These are phyloP conservation scores for Alectoria sarmentosa DNA, from an alignment of 495 filamentous ascomycete species.

Conservation along the genomic window DNA sequence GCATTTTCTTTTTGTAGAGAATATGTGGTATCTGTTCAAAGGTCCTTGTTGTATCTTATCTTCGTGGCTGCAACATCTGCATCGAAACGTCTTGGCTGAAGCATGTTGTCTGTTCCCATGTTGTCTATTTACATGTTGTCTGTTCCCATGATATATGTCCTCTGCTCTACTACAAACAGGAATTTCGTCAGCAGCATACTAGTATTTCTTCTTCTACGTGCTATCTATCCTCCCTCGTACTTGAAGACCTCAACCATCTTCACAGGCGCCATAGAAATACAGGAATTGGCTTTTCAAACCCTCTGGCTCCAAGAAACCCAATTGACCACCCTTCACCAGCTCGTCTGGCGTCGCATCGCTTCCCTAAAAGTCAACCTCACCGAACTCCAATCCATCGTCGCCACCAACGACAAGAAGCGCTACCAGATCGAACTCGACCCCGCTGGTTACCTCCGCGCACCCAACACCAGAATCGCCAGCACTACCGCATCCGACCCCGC, in stretches of 20 bases:
- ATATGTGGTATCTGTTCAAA: background rate
- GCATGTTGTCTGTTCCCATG: background rate
- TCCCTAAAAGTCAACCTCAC: constrained; percentile 62
- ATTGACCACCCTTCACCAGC: constrained; percentile 35
- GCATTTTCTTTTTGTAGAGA: constrained; percentile 6
- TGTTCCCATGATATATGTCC: background rate
- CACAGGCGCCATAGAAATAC: background rate
- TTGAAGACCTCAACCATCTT: background rate
- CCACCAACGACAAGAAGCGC: constrained; percentile 80
- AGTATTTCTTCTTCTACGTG: background rate
- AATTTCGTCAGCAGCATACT: background rate
- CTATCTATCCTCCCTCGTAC: background rate
- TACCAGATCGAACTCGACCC: constrained; percentile 50
- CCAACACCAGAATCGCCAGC: constrained; percentile 11
- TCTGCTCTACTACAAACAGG: background rate
- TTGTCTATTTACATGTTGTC: background rate
- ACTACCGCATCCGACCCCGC: constrained; percentile 39
- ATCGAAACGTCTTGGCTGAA: background rate
- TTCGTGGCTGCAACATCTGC: background rate
- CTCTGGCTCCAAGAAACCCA: background rate
- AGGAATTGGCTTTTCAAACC: background rate
- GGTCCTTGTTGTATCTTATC: background rate
- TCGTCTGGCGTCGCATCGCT: constrained; percentile 62
- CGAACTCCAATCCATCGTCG: constrained; percentile 66
- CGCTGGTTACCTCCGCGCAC: constrained; percentile 55